Conservation (phyloP, 2,329 filamentous ascomycete genomes). For the Rhytidhysteron rufulum region DNA sequence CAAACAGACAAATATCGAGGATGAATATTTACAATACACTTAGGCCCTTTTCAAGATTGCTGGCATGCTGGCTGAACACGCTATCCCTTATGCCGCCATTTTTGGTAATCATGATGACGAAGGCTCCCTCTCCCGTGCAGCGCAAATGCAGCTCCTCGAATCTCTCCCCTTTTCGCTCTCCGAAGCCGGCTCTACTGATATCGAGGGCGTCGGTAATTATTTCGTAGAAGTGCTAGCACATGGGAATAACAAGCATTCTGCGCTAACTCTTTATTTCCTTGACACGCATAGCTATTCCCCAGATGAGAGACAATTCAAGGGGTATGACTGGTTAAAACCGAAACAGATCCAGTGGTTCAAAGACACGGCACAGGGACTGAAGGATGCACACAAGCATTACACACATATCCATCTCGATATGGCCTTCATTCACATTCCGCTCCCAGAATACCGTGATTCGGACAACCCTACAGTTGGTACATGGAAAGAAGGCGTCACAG, state of each 20-base stretch:
- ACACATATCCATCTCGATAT: constrained; percentile 91
- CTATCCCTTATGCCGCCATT: constrained; percentile 88
- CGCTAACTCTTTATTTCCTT: constrained; percentile 88
- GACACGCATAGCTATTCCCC: constrained; percentile 92
- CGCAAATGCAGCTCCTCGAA: constrained; percentile 83
- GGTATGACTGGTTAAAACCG: constrained; percentile 96
- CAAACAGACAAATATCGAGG: background rate
- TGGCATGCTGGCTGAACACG: constrained; percentile 75
- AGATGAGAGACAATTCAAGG: constrained; percentile 80
- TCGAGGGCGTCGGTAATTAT: constrained; percentile 94
- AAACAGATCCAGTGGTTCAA: constrained; percentile 95
- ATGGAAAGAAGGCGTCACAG: constrained; percentile 80
- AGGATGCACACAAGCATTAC: constrained; percentile 69
- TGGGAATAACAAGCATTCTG: constrained; percentile 76
- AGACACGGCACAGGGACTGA: constrained; percentile 67
- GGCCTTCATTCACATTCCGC: constrained; percentile 94
- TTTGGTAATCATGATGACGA: constrained; percentile 99
- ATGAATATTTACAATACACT: constrained; percentile 10
- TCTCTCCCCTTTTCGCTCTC: constrained; percentile 86
- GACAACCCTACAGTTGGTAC: constrained; percentile 61
- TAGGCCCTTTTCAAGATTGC: constrained; percentile 91
- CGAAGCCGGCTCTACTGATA: constrained; percentile 72
- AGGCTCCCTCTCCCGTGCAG: constrained; percentile 68
- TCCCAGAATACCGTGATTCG: constrained; percentile 76
- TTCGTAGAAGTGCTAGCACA: constrained; percentile 84